Base-by-base conservation (phyloP, 768 basidiomycete species). In the Suillus tomentosus region DNA sequence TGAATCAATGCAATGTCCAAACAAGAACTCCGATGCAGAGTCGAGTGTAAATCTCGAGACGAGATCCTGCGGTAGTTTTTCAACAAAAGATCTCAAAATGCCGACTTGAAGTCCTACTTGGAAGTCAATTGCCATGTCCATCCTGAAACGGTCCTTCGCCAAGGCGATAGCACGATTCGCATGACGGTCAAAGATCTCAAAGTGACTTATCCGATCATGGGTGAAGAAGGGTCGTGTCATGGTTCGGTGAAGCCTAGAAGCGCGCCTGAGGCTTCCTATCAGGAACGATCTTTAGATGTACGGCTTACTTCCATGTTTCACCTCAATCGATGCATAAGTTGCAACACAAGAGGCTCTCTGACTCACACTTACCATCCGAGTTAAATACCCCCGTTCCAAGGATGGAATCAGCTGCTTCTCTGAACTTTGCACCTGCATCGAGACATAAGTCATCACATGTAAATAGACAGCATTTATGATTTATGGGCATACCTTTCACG, bases 161-260 rank as follows among this genome's bases (percentile, higher is more conserved):
- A 79, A 72, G 3, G 71, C 66, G 7, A 90, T 73, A 6, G 82
- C 79, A 19, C 80, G 73, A 47, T 81, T 78, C 4, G 83, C 79
- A 55, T 87, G 85, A 13, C 80, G 76, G 61, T 83, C 84, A 67
- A 88, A 89, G 37, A 83, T 85, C 34, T 88, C 84, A 62, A 88
- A 89, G 69, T 88, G 83, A 53, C 80, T 83, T 59, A 88, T 83
- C 40, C 82, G 77, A 40, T 90, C 88, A 51, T 79, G 80, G 62
- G 73, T 82, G 76, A 91, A 91, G 78, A 91, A 90, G 0, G 89
- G 89, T 0, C 89, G 84, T 0, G 87, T 86, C 78, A 91, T 87
- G 4, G 79, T 69, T 13, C 88, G 84, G 71, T 90, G 88, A 68
- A 88, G 83, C 70, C 88, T 83, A 37, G 3, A 5, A 45, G 55